A percentile compares a stretch with the other conserved stretches of the same genome.
Evolutionary conservation across 2,329 filamentous ascomycete species (phyloP).

Genomic region (Simplicillium sp.): DNA sequence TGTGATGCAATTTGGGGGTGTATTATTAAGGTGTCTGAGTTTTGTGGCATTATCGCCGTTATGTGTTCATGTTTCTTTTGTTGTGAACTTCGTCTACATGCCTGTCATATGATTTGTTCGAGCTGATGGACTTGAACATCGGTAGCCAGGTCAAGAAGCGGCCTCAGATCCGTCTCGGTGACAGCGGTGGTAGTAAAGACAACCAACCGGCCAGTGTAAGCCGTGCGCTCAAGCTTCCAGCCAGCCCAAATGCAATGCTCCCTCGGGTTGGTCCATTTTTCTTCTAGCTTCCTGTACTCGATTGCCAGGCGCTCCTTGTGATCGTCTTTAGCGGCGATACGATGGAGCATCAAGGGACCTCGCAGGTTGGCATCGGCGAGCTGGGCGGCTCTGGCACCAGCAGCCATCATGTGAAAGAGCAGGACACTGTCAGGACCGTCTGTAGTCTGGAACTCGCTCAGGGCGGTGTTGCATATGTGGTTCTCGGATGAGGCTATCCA

Average conservation of each 20-base stretch:
- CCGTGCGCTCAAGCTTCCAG: conserved; percentile 31
- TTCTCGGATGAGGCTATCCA: conserved; percentile 36
- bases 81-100: conserved; percentile 4
- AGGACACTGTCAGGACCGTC: conserved; percentile 20
- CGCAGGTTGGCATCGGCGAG: conserved; percentile 14
- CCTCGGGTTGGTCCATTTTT: conserved; percentile 17
- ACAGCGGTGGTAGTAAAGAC: conserved; percentile 28
- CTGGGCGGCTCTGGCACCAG: conserved; percentile 14
- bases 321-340: conserved; percentile 19
- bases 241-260: conserved; percentile 25
- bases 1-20: no score
- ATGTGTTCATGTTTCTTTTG: no score
- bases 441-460: conserved; percentile 19
- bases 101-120: conserved; percentile 5
- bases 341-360: conserved; percentile 24
- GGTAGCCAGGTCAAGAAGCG: conserved; percentile 6
- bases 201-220: conserved; percentile 24
- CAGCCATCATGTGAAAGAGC: conserved; percentile 31
- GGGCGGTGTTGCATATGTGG: conserved; percentile 12
- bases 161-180: conserved; percentile 20
- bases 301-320: conserved; percentile 21
- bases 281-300: conserved; percentile 22
- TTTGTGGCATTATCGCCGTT: no score
- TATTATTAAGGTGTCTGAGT: no score
- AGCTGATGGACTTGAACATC: conserved; percentile 10